Base-by-base conservation (phyloP, 495 filamentous ascomycete species). In the Rhypophila decipiens region DNA sequence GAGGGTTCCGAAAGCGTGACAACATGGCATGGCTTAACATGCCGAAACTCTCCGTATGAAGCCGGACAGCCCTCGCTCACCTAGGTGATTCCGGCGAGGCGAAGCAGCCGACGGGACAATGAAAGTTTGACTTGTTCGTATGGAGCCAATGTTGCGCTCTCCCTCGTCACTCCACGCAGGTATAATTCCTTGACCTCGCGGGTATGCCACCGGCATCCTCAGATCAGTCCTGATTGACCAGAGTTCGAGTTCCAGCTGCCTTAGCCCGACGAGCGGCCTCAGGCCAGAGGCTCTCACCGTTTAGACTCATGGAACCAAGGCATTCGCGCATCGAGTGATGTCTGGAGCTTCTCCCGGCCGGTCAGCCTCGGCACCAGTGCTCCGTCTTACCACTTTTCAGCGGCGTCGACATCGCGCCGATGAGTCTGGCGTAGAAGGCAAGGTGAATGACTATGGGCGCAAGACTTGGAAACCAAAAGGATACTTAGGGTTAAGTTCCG, bases 401-500 rank as follows among this genome's bases (percentile, higher is more conserved):
- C 65, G 65, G 65, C 56, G 8, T 18, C 29, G 19, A 23, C 20
- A 46, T 39, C 39, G 38, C 48, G 13, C 29, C 29, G 37, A 47
- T 44, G 48, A 56, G 55, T 42, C 53, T 31, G 51, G 53, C 53
- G 46, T 74, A 71, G 48, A 73, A 73, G 61, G 63, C 56, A 49
- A 53, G 34, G 59, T 44, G 54, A 61, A 67, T 64, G 65, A 67
- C 63, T 60, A 51, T 69, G 48, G 48, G 61, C 64, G 67, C 66
- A 72, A 69, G 55, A 64, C 74, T 74, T 47, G 51, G 59, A 39
- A 74, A 82, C 79, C 80, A 74, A 75, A 67, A 13, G 56, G 65
- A 60, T 61, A 59, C 69, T 80, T 87, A 87, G 83, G 83, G 83
- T 87, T 87, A 87, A 85, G 83, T 84, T 86, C 83, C 82, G 74